Evolutionary conservation across 768 basidiomycete species (phyloP), one percentile per base, ranked within the genome.

Genomic region (Sarcomyxa edulis): DNA sequence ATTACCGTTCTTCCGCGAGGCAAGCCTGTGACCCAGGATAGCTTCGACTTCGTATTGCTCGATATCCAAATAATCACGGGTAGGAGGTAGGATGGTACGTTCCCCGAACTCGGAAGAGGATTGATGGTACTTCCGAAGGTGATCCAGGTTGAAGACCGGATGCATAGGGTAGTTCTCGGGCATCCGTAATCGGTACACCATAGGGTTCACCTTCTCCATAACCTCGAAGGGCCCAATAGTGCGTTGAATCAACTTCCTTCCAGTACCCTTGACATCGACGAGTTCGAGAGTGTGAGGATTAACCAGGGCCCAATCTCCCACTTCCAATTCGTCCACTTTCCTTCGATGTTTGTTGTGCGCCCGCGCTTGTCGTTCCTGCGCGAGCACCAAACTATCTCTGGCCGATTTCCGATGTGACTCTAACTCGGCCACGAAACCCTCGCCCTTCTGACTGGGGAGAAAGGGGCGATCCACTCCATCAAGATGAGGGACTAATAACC

Each of bases 91-190:
- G 0, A 8, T 27, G 2, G 35, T 22, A 0, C 51, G 35, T 12
- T 48, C 38, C 0, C 53, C 51, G 19, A 50, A 49, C 8, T 43
- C 28, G 0, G 39, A 24, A 2, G 44, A 45, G 0, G 46, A 52
- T 7, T 40, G 31, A 2, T 10, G 16, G 37, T 61, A 59, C 18
- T 44, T 48, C 6, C 43, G 33, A 0, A 61, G 37, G 24, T 59
- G 58, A n/a, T n/a, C n/a, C n/a, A n/a, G n/a, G n/a, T n/a, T n/a
- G n/a, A n/a, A n/a, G n/a, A n/a, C n/a, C n/a, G 9, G 44, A 32
- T 45, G 43, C 43, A 52, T 53, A 1, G 52, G 53, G 27, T 54
- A 60, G 3, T 46, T 40, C 32, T 49, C 47, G 2, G 51, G 48
- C 1, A 59, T 47, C 0, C 47, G 44, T 2, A 59, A 27, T 3